phyloP scores from a whole-genome alignment of 331 rosid genomes.

The Cydonia oblonga region DNA sequence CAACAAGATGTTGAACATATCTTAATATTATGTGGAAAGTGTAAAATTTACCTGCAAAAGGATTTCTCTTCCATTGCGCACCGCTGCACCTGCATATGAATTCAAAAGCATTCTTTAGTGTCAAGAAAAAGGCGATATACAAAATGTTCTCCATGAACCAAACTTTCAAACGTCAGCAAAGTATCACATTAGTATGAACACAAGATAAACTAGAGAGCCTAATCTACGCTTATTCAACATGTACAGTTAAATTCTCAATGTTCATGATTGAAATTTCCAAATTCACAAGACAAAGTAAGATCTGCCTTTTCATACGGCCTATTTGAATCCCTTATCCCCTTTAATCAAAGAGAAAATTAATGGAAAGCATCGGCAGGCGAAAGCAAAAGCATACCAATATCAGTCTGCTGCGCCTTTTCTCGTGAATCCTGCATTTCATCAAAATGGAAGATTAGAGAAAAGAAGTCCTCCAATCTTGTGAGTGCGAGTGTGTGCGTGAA shows the following conservation, averaged over 20 bases:
- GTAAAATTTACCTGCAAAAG: slow-evolving; percentile 53
- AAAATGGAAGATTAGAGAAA: neutral
- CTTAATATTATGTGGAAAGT: neutral
- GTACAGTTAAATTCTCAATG: neutral
- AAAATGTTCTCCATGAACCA: neutral
- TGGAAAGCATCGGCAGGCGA: neutral
- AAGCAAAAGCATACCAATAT: slow-evolving; percentile 30
- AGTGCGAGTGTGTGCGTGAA: neutral
- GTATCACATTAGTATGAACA: neutral
- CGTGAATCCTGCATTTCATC: slow-evolving; percentile 24
- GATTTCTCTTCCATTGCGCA: slow-evolving; percentile 57
- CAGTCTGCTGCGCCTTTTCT: slow-evolving; percentile 28
- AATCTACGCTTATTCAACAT: neutral
- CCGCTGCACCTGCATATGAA: slow-evolving; percentile 28
- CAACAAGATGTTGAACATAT: neutral
- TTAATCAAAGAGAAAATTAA: neutral
- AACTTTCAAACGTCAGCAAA: neutral
- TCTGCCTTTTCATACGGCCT: neutral
- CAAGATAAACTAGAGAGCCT: neutral
- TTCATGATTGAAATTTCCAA: neutral
- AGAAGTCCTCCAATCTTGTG: neutral
- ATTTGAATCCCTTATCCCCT: neutral
- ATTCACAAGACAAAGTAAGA: neutral
- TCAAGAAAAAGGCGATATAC: neutral
- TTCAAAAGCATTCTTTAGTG: neutral